Evolutionary conservation across 2,329 filamentous ascomycete species (phyloP).

Genomic region (Clonostachys rosea): DNA sequence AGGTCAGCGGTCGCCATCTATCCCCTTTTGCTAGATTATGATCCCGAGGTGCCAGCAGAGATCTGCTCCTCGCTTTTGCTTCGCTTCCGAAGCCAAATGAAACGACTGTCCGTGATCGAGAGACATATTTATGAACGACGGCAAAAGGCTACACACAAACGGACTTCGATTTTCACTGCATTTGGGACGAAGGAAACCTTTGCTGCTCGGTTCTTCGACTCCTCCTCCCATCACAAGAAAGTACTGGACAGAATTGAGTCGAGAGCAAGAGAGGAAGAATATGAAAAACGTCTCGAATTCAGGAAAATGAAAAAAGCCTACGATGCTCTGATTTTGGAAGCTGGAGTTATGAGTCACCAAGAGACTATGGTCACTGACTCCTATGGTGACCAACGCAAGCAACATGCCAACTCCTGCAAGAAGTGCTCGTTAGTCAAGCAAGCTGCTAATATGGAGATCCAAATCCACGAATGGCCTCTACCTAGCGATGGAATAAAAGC

Average conservation of each 20-base stretch:
- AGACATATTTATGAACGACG: constrained; percentile 20
- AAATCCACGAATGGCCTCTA: constrained; percentile 52
- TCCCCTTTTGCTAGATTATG: constrained; percentile 38
- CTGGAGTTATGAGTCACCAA: background rate
- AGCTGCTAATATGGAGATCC: constrained; percentile 22
- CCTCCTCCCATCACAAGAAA: constrained; percentile 18
- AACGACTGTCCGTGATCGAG: constrained; percentile 36
- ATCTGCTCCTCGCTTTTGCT: constrained; percentile 39
- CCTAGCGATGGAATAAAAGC: constrained; percentile 20
- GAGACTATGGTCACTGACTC: background rate
- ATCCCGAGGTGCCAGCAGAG: constrained; percentile 28
- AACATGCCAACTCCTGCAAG: background rate
- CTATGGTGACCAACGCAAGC: background rate
- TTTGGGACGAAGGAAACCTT: constrained; percentile 30
- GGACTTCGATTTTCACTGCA: background rate
- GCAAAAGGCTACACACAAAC: background rate
- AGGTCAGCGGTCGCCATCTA: constrained; percentile 29
- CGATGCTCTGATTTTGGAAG: background rate
- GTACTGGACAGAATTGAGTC: background rate
- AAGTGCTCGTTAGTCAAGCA: background rate
- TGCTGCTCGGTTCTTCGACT: constrained; percentile 38
- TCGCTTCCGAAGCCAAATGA: constrained; percentile 33
- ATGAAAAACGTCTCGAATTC: background rate
- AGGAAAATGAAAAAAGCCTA: background rate
- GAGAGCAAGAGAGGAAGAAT: background rate